These are phyloP conservation scores for Stagonosporopsis tanaceti DNA, from an alignment of 2,329 filamentous ascomycete genomes.

Conservation along the genomic window DNA sequence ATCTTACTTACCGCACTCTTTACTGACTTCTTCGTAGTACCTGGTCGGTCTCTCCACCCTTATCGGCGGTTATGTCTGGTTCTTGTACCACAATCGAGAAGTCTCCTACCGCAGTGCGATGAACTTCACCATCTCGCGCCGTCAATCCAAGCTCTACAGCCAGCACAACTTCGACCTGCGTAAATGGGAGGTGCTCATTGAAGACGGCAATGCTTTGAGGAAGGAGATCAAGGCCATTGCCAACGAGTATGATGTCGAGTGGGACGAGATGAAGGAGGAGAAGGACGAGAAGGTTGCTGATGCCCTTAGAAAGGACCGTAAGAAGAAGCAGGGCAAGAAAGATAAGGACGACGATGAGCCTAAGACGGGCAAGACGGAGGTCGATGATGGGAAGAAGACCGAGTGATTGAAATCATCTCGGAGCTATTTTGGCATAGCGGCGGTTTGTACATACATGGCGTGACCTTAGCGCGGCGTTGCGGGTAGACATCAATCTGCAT, in stretches of 20 bases:
- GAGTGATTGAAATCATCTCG: background rate
- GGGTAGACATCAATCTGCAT: constrained; percentile 7
- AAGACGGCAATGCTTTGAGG: constrained; percentile 79
- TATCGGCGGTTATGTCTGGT: constrained; percentile 92
- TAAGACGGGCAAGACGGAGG: constrained; percentile 16
- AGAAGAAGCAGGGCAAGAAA: constrained; percentile 46
- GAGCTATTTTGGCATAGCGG: background rate
- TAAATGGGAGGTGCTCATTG: constrained; percentile 79
- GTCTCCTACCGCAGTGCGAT: constrained; percentile 86
- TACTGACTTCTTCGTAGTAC: constrained; percentile 57
- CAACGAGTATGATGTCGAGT: constrained; percentile 88
- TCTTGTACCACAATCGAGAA: constrained; percentile 89
- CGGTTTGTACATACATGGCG: background rate
- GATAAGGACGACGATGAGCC: constrained; percentile 43
- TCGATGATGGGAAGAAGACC: constrained; percentile 1
- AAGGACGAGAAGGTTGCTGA: constrained; percentile 67
- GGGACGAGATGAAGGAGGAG: constrained; percentile 80
- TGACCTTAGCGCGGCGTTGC: constrained; percentile 19
- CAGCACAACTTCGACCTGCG: constrained; percentile 76
- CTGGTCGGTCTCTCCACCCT: constrained; percentile 85
- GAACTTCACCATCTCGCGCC: constrained; percentile 82
- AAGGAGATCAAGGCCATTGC: constrained; percentile 83
- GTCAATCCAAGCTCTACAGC: constrained; percentile 80
- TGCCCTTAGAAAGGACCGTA: constrained; percentile 60
- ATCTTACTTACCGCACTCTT: background rate